phyloP scores from a whole-genome alignment of 805 yeast genomes.

The Candida wancherniae region DNA sequence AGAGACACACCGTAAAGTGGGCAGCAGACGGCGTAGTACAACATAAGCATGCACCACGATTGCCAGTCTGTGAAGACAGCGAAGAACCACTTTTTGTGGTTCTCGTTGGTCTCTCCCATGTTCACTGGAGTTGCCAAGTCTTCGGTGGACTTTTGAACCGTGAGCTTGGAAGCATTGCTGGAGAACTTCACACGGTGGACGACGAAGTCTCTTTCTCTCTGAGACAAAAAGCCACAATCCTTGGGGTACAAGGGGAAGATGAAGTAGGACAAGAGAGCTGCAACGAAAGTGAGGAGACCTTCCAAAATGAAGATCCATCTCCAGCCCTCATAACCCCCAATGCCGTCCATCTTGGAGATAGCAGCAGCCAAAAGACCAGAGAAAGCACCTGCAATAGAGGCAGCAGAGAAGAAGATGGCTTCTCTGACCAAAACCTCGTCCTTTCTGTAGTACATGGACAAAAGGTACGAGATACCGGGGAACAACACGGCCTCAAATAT shows the following conservation, averaged over 20 bases:
- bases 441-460: constrained; percentile 61
- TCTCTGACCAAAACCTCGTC: constrained; percentile 66
- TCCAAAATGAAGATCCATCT: constrained; percentile 17
- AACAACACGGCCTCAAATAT: constrained; percentile 66
- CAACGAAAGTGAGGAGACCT: constrained; percentile 11
- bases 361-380: constrained; percentile 70
- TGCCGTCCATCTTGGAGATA: constrained; percentile 49
- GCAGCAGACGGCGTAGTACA: constrained; percentile 25
- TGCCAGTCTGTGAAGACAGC: constrained; percentile 26
- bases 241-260: constrained; percentile 11
- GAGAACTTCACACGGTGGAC: constrained; percentile 9
- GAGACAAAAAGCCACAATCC: constrained; percentile 8
- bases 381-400: constrained; percentile 75
- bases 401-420: constrained; percentile 63
- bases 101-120: constrained; percentile 11
- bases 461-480: constrained; percentile 69
- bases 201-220: constrained; percentile 13
- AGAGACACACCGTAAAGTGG: constrained; percentile 38
- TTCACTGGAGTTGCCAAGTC: constrained; percentile 2
- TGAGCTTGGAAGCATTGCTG: constrained; percentile 4
- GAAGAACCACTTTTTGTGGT: constrained; percentile 12
- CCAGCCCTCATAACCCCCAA: constrained; percentile 16
- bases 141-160: neutral
- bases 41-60: constrained; percentile 22
- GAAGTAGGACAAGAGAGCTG: constrained; percentile 6